These are phyloP conservation scores for Saturnispora mendoncae DNA, from an alignment of 805 yeast species.

Conservation along the genomic window DNA sequence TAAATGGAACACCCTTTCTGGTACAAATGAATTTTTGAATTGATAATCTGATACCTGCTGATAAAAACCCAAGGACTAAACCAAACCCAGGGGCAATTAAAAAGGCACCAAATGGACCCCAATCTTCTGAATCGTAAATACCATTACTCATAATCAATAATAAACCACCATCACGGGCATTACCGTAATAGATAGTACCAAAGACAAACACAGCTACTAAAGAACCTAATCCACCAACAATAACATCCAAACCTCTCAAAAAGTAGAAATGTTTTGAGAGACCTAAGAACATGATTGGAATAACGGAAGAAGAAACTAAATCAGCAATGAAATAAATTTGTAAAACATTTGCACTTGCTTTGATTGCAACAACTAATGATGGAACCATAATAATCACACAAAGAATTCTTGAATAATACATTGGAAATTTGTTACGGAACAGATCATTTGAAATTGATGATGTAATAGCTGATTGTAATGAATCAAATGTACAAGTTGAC, in stretches of 20 bases:
- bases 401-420: slow-evolving; percentile 56
- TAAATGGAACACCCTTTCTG: slow-evolving; percentile 32
- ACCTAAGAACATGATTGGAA: slow-evolving; percentile 79
- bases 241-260: slow-evolving; percentile 69
- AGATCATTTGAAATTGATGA: slow-evolving; percentile 85
- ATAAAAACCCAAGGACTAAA: slow-evolving; percentile 44
- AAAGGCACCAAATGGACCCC: slow-evolving; percentile 95
- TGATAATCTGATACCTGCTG: slow-evolving; percentile 41
- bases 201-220: slow-evolving; percentile 69
- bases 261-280: slow-evolving; percentile 58
- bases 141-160: slow-evolving; percentile 73
- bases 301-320: slow-evolving; percentile 74
- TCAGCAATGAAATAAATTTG: slow-evolving; percentile 89
- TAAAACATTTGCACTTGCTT: slow-evolving; percentile 72
- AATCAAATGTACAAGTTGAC: slow-evolving; percentile 85
- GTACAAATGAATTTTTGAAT: slow-evolving; percentile 28
- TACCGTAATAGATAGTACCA: slow-evolving; percentile 70
- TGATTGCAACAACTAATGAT: slow-evolving; percentile 71
- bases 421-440: slow-evolving; percentile 69
- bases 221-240: slow-evolving; percentile 80
- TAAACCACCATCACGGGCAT: slow-evolving; percentile 69
- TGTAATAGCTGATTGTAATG: slow-evolving; percentile 79
- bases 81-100: slow-evolving; percentile 86
- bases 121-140: slow-evolving; percentile 63
- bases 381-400: slow-evolving; percentile 81